phyloP scores from a whole-genome alignment of 352 stramenopile genomes.

The Thraustochytrium striatum region DNA sequence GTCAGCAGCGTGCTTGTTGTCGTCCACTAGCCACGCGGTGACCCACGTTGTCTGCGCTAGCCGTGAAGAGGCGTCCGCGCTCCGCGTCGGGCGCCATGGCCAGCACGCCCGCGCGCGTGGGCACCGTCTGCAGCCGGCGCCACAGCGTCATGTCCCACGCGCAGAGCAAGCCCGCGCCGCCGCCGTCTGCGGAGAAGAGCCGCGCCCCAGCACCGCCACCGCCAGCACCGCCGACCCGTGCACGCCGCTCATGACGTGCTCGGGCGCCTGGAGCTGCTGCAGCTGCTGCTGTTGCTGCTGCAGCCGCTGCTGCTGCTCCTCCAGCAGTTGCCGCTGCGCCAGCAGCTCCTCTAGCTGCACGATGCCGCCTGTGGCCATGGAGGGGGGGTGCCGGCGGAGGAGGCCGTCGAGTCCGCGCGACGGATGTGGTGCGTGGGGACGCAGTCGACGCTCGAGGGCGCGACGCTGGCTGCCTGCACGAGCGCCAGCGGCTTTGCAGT shows the following conservation, averaged over 20 bases:
- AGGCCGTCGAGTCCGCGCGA: too few species aligned
- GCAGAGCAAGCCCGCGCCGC: not conserved
- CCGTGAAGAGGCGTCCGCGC: not conserved
- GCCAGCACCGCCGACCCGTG: not conserved
- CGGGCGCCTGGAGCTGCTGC: too few species aligned
- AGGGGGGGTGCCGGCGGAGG: too few species aligned
- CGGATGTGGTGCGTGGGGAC: too few species aligned
- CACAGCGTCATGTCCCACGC: constrained; percentile 19
- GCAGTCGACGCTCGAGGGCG: too few species aligned
- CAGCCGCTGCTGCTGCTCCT: too few species aligned
- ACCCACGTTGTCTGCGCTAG: constrained; percentile 34
- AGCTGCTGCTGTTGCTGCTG: too few species aligned
- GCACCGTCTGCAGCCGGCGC: not conserved
- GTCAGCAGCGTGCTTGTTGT: not conserved
- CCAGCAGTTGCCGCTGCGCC: too few species aligned
- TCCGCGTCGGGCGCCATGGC: not conserved
- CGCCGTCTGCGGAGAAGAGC: constrained; percentile 6
- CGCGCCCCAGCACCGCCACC: not conserved
- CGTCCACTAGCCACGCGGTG: not conserved
- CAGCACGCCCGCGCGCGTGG: not conserved
- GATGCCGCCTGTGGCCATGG: too few species aligned
- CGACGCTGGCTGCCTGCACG: too few species aligned
- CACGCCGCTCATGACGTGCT: constrained; percentile 8
- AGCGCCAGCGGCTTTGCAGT: constrained; percentile 4
- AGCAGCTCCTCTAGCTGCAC: too few species aligned